These are phyloP conservation scores for Astrephomene gubernaculifera DNA, from an alignment of 139 green algal species.

Conservation along the genomic window DNA sequence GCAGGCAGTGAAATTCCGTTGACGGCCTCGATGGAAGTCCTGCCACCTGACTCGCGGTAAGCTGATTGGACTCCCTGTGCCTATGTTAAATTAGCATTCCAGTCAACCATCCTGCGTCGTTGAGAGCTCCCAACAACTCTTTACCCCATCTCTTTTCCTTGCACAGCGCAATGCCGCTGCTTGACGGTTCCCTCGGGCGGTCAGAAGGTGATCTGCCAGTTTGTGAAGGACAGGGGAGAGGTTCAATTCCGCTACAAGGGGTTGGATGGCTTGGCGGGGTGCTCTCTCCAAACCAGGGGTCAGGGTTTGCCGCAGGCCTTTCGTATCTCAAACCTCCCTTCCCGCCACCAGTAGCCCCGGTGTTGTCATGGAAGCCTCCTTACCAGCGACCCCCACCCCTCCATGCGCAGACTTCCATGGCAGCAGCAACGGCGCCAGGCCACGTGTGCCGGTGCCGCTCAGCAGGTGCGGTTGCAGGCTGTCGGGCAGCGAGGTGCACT, in stretches of 20 bases:
- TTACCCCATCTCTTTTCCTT: background rate
- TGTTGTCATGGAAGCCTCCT: background rate
- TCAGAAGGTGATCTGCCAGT: background rate
- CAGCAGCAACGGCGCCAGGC: background rate
- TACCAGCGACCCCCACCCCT: no score
- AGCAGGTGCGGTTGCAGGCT: background rate
- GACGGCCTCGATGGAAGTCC: constrained; percentile 45
- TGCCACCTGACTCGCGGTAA: constrained; percentile 23
- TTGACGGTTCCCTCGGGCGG: background rate
- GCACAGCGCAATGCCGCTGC: background rate
- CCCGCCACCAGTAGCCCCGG: no score
- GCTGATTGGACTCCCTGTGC: background rate
- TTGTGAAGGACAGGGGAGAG: no score
- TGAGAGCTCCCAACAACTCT: no score
- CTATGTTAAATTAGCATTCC: no score
- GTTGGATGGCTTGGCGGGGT: no score
- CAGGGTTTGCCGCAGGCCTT: no score
- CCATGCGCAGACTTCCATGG: background rate
- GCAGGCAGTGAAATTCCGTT: constrained; percentile 37
- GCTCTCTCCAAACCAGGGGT: no score
- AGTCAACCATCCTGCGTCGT: no score
- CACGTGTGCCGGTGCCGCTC: background rate
- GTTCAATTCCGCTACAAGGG: no score
- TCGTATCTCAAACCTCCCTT: no score
- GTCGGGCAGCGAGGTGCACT: no score